These are phyloP conservation scores for Ustilago vetiveriae DNA, from an alignment of 1,284 basidiomycete species.

Conservation along the genomic window DNA sequence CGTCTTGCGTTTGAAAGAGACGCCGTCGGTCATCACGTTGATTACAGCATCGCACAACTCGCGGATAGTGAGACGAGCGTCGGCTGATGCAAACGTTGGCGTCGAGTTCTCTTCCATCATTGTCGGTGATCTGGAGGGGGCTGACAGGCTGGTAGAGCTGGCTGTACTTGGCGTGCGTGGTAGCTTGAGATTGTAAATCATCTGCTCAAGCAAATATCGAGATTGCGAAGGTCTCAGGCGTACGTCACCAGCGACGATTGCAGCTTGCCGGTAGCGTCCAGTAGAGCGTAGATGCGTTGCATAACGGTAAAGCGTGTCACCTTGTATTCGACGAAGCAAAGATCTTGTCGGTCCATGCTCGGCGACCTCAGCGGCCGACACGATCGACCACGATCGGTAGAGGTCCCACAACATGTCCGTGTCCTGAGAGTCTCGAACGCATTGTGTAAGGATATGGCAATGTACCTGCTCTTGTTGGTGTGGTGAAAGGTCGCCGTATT, in stretches of 20 bases:
- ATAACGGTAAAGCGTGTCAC: conserved; percentile 25
- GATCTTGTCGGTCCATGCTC: conserved; percentile 5
- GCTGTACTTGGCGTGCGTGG: neutral
- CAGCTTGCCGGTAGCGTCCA: conserved; percentile 24
- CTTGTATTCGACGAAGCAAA: conserved; percentile 24
- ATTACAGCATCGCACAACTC: conserved; percentile 25
- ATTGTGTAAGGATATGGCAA: conserved; percentile 19
- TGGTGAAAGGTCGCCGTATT: neutral
- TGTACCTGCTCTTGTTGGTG: conserved; percentile 20
- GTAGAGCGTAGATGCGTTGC: conserved; percentile 20
- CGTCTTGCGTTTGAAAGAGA: conserved; percentile 23
- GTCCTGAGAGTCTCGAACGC: conserved; percentile 5
- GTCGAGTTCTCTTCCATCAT: neutral
- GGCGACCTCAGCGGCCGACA: neutral
- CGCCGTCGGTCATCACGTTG: conserved; percentile 25
- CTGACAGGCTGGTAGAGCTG: too few relatives aligned
- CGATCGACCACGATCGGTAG: conserved; percentile 19
- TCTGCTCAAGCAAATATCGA: conserved; percentile 28
- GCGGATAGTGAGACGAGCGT: conserved; percentile 17
- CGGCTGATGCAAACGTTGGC: conserved; percentile 11
- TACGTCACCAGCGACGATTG: conserved; percentile 14
- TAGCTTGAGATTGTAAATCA: conserved; percentile 29
- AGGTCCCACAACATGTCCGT: conserved; percentile 23
- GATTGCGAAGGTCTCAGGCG: conserved; percentile 48
- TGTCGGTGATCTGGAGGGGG: too few relatives aligned